Percentiles rank a stretch among this genome's conserved stretches.
These are phyloP conservation scores for Peribolospora baueri DNA, from an alignment of 768 basidiomycete species.

Conservation along the genomic window DNA sequence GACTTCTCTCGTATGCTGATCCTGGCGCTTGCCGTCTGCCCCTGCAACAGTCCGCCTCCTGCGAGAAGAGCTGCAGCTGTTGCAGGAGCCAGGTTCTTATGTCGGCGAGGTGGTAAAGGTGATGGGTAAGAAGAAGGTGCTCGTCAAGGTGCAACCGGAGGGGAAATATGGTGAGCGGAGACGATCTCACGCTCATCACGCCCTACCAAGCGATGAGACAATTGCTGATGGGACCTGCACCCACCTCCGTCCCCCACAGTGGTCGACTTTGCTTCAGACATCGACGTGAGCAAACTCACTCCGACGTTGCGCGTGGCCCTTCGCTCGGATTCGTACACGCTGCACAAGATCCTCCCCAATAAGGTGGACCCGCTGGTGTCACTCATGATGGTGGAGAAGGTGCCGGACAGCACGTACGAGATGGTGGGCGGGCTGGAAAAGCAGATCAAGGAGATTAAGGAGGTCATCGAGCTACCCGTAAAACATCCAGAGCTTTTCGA, in stretches of 20 bases:
- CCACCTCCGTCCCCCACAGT: slow-evolving; percentile 28
- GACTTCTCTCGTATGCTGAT: not conserved
- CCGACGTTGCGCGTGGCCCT: slow-evolving; percentile 79
- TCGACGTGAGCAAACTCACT: slow-evolving; percentile 53
- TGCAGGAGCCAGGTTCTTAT: slow-evolving; percentile 89
- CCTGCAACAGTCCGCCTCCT: slow-evolving; percentile 46
- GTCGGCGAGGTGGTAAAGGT: slow-evolving; percentile 95
- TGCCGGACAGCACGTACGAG: slow-evolving; percentile 95
- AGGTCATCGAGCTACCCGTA: slow-evolving; percentile 91
- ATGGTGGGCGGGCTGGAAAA: slow-evolving; percentile 99
- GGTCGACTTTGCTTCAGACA: slow-evolving; percentile 74
- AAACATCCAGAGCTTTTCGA: slow-evolving; percentile 96
- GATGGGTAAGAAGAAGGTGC: slow-evolving; percentile 96
- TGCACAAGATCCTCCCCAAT: slow-evolving; percentile 89
- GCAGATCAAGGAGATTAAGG: slow-evolving; percentile 95
- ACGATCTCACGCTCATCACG: not conserved
- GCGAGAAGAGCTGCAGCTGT: slow-evolving; percentile 61
- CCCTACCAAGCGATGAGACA: not conserved
- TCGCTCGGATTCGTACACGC: slow-evolving; percentile 82
- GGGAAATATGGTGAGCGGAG: slow-evolving; percentile 83
- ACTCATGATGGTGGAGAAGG: slow-evolving; percentile 99
- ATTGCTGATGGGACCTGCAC: not conserved
- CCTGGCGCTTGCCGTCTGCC: no score
- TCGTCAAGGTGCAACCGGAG: slow-evolving; percentile 95
- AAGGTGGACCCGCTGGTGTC: slow-evolving; percentile 96